Conservation (phyloP, 2,329 filamentous ascomycete genomes). For the Verticillium zaregamsianum region DNA sequence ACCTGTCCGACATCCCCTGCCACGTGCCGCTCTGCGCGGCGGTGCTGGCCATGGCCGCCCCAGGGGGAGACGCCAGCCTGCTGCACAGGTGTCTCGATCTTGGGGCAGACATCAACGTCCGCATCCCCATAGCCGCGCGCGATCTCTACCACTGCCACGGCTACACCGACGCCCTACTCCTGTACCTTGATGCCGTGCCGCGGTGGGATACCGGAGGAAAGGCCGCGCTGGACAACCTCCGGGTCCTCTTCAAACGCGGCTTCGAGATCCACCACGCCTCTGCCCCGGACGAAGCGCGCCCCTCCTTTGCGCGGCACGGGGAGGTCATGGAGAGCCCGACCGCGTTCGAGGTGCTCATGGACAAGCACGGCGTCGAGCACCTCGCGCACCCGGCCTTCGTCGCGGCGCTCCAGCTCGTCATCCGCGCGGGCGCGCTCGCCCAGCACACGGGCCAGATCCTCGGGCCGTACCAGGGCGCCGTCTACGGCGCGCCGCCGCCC, state of each 20-base stretch:
- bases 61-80: background rate
- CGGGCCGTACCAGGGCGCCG: too few relatives aligned
- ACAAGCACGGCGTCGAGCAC: background rate
- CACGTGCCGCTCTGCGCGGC: background rate
- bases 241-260: background rate
- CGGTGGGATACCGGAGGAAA: too few relatives aligned
- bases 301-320: too few relatives aligned
- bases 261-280: background rate
- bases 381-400: background rate
- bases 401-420: background rate
- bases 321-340: too few relatives aligned
- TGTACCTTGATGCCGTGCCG: too few relatives aligned
- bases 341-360: background rate
- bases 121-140: too few relatives aligned
- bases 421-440: background rate
- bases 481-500: background rate
- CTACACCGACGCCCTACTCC: too few relatives aligned
- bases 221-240: background rate
- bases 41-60: background rate
- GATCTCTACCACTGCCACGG: too few relatives aligned
- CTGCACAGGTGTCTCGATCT: background rate
- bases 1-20: background rate
- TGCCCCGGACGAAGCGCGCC: too few relatives aligned
- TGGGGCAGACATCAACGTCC: background rate
- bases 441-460: too few relatives aligned